These are phyloP conservation scores for Bullera alba DNA, from an alignment of 768 basidiomycete species.

Conservation along the genomic window DNA sequence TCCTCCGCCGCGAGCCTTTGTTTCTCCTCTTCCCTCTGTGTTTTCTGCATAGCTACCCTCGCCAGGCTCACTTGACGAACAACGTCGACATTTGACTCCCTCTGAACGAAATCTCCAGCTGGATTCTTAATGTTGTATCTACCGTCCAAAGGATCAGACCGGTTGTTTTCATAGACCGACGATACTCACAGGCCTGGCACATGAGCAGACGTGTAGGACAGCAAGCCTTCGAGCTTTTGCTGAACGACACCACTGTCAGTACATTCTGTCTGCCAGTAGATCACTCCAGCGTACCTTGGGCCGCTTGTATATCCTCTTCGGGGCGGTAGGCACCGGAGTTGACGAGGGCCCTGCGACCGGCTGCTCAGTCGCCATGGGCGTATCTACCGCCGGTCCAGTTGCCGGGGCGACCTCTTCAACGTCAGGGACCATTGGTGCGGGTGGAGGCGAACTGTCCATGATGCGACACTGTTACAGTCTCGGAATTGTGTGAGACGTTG, in stretches of 20 bases:
- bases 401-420: neutral
- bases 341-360: constrained; percentile 21
- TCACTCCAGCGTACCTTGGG: constrained; percentile 16
- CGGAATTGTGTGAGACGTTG: no score
- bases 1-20: constrained; percentile 3
- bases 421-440: neutral
- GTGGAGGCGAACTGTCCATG: constrained; percentile 13
- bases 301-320: constrained; percentile 7
- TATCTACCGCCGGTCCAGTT: neutral
- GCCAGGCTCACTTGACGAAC: constrained; percentile 26
- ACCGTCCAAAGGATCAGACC: constrained; percentile 1
- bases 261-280: neutral
- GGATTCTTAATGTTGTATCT: constrained; percentile 37
- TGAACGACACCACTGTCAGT: no score
- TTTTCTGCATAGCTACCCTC: constrained; percentile 15
- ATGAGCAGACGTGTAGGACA: constrained; percentile 26
- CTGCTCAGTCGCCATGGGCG: neutral
- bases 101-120: constrained; percentile 28
- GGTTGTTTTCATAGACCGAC: neutral
- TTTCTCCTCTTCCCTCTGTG: constrained; percentile 13
- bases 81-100: constrained; percentile 33
- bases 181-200: constrained; percentile 26
- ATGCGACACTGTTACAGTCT: no score
- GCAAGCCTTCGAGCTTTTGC: constrained; percentile 22
- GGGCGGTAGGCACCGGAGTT: constrained; percentile 7